Evolutionary conservation across 257 asterid species (phyloP).

Genomic region (Lithospermum erythrorhizon): DNA sequence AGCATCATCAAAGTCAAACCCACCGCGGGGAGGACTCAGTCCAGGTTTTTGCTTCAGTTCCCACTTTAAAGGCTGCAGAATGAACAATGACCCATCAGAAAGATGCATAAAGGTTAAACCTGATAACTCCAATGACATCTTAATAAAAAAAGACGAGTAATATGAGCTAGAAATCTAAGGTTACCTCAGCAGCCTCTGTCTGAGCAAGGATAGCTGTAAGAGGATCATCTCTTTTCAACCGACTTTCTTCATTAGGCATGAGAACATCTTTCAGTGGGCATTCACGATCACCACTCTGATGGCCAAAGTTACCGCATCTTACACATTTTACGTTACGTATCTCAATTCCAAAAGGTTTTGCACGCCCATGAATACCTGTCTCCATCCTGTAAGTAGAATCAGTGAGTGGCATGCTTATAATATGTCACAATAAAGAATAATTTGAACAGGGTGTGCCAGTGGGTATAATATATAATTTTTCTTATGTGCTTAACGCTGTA

Average conservation of each 20-base stretch:
- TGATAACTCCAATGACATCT: no score
- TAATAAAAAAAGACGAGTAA: neutral
- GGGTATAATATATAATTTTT: no score
- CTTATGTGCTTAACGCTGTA: no score
- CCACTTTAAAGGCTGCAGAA: conserved; percentile 59
- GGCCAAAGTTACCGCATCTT: conserved; percentile 83
- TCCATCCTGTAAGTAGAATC: conserved; percentile 55
- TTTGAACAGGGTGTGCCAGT: no score
- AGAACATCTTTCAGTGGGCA: conserved; percentile 89
- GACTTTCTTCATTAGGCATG: conserved; percentile 87
- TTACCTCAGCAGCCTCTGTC: conserved; percentile 72
- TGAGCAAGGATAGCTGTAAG: conserved; percentile 82
- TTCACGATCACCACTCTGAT: conserved; percentile 99
- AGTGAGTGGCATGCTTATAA: neutral
- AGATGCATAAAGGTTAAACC: neutral
- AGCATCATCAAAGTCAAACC: conserved; percentile 69
- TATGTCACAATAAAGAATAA: neutral
- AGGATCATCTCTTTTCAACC: conserved; percentile 89
- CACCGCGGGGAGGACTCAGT: conserved; percentile 93
- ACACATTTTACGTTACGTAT: conserved; percentile 96
- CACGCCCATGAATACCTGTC: conserved; percentile 82
- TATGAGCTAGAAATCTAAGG: neutral
- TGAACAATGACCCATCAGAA: neutral
- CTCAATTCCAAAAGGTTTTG: conserved; percentile 92
- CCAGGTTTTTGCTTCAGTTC: conserved; percentile 92